phyloP scores from a whole-genome alignment of 1,284 basidiomycete species.

The Inonotus obliquus region DNA sequence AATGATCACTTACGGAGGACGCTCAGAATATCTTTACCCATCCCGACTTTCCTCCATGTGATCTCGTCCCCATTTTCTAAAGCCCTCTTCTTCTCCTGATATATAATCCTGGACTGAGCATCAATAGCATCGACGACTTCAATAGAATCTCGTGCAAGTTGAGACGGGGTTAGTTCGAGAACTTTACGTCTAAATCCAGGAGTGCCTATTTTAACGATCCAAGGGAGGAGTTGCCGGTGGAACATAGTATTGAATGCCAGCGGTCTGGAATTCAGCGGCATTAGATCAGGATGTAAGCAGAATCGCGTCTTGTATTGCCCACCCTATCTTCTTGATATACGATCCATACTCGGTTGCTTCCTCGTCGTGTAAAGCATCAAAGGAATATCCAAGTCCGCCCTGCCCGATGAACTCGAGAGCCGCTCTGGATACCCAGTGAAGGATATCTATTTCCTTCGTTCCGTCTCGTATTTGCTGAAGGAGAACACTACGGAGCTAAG shows the following conservation, averaged over 20 bases:
- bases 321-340: slow-evolving; percentile 36
- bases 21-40: slow-evolving; percentile 31
- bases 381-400: slow-evolving; percentile 47
- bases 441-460: slow-evolving; percentile 34
- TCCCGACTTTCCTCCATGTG: slow-evolving; percentile 23
- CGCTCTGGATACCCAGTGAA: slow-evolving; percentile 45
- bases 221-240: slow-evolving; percentile 11
- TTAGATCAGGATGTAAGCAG: neutral
- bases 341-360: slow-evolving; percentile 42
- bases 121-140: slow-evolving; percentile 11
- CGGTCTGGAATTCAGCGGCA: neutral
- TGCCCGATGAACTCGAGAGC: slow-evolving; percentile 48
- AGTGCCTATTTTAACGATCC: slow-evolving; percentile 9
- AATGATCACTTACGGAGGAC: slow-evolving; percentile 25
- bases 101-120: slow-evolving; percentile 5
- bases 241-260: slow-evolving; percentile 5
- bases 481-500: slow-evolving; percentile 22
- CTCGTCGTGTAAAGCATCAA: slow-evolving; percentile 41
- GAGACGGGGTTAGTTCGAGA: slow-evolving; percentile 25
- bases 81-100: slow-evolving; percentile 22
- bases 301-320: neutral
- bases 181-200: slow-evolving; percentile 8
- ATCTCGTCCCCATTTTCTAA: slow-evolving; percentile 23
- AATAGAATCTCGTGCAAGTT: slow-evolving; percentile 27
- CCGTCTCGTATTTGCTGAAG: slow-evolving; percentile 21